phyloP scores from a whole-genome alignment of 192 early-diverging fungal genomes.

The Chytriomyces sp. region DNA sequence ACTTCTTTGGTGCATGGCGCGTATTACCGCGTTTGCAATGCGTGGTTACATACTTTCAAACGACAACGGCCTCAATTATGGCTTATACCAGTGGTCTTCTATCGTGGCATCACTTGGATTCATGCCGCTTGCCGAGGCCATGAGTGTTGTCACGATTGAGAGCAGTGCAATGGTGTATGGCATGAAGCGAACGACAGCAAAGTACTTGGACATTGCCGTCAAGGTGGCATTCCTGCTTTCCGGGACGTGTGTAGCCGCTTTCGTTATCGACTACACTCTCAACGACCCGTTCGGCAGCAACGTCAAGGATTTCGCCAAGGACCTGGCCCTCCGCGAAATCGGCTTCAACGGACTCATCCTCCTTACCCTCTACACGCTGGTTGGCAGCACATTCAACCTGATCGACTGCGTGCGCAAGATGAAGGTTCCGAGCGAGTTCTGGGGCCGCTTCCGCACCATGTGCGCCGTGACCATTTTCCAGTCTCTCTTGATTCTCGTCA shows the following conservation, averaged over 20 bases:
- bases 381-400: not conserved
- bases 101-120: conserved; percentile 8
- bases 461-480: not conserved
- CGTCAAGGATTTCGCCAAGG: not conserved
- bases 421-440: not conserved
- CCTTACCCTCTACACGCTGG: not conserved
- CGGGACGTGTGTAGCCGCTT: not conserved
- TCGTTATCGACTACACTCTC: not conserved
- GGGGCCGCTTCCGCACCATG: not conserved
- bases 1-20: not conserved
- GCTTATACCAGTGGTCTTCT: conserved; percentile 2
- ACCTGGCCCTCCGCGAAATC: not conserved
- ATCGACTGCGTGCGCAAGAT: not conserved
- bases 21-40: not conserved
- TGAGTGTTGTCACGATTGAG: not conserved
- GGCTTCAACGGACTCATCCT: not conserved
- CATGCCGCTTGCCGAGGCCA: conserved; percentile 18
- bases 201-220: not conserved
- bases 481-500: not conserved
- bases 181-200: not conserved
- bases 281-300: not conserved
- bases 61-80: not conserved
- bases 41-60: not conserved
- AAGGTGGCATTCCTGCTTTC: not conserved
- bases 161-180: not conserved